phyloP scores from a whole-genome alignment of 495 filamentous ascomycete species.

The Evernia prunastri region DNA sequence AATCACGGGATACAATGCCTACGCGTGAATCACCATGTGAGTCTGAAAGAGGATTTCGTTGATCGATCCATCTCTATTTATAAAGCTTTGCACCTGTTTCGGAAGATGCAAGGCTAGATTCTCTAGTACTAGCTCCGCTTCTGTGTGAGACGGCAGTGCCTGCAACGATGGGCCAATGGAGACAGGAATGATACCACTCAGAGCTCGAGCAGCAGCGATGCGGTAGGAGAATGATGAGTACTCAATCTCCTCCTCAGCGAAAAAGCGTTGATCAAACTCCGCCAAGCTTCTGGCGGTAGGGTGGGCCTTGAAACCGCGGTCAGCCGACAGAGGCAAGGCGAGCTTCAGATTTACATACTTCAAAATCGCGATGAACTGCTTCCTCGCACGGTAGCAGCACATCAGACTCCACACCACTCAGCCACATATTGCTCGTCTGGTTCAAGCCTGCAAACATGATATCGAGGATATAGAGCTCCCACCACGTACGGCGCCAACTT shows the following conservation, averaged over 20 bases:
- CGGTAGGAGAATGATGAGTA: constrained; percentile 42
- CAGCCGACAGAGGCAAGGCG: background rate
- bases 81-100: constrained; percentile 61
- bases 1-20: constrained; percentile 34
- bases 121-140: constrained; percentile 67
- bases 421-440: background rate
- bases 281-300: background rate
- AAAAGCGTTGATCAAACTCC: background rate
- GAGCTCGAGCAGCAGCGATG: constrained; percentile 60
- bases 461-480: constrained; percentile 81
- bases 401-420: background rate
- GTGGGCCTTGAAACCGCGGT: background rate
- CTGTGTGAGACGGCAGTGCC: constrained; percentile 38
- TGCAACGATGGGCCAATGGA: constrained; percentile 30
- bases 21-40: constrained; percentile 70
- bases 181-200: constrained; percentile 65
- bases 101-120: constrained; percentile 83
- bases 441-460: constrained; percentile 41
- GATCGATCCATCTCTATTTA: constrained; percentile 59
- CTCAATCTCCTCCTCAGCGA: constrained; percentile 22
- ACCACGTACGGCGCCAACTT: constrained; percentile 82
- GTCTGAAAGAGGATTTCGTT: constrained; percentile 94
- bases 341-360: background rate
- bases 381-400: constrained; percentile 25
- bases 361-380: background rate